Conservation (phyloP, 2,329 filamentous ascomycete genomes). For the Pseudohalonectria lignicola region DNA sequence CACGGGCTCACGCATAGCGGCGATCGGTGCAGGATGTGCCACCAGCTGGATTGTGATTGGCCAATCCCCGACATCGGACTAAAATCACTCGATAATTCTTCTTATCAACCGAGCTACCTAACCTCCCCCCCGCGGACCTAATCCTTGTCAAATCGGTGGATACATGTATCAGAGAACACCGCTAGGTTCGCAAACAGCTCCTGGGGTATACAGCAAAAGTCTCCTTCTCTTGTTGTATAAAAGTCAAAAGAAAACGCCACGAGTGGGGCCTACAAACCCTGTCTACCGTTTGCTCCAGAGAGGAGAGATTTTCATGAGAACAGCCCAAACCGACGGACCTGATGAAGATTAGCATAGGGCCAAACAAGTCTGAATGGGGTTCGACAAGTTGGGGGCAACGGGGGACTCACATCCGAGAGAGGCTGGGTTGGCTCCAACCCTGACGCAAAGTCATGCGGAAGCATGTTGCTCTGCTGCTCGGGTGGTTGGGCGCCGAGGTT, state of each 20-base stretch:
- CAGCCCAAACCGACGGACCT: conserved; percentile 20
- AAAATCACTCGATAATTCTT: too few relatives aligned
- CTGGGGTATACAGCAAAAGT: too few relatives aligned
- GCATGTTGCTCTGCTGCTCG: conserved; percentile 4
- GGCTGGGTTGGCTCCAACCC: conserved; percentile 62
- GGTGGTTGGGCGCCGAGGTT: conserved; percentile 7
- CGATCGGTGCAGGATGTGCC: conserved; percentile 76
- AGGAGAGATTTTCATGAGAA: conserved; percentile 17
- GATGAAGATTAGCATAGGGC: conserved; percentile 19
- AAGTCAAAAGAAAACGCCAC: too few relatives aligned
- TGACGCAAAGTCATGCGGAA: conserved; percentile 8
- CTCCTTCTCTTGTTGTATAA: too few relatives aligned
- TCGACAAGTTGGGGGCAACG: too few relatives aligned
- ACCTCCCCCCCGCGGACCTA: too few relatives aligned
- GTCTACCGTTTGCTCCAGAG: too few relatives aligned
- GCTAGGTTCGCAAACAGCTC: too few relatives aligned
- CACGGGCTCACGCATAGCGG: conserved; percentile 37
- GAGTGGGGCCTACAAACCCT: too few relatives aligned
- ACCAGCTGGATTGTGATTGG: conserved; percentile 60
- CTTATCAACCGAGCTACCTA: too few relatives aligned
- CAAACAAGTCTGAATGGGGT: background rate
- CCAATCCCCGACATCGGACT: background rate
- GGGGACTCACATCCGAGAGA: conserved; percentile 52
- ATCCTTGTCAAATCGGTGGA: too few relatives aligned
- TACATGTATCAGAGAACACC: too few relatives aligned